Evolutionary conservation across 2,329 filamentous ascomycete genomes (phyloP), one percentile per base, ranked within the genome.

Genomic region (Neofusicoccum umdonicola): DNA sequence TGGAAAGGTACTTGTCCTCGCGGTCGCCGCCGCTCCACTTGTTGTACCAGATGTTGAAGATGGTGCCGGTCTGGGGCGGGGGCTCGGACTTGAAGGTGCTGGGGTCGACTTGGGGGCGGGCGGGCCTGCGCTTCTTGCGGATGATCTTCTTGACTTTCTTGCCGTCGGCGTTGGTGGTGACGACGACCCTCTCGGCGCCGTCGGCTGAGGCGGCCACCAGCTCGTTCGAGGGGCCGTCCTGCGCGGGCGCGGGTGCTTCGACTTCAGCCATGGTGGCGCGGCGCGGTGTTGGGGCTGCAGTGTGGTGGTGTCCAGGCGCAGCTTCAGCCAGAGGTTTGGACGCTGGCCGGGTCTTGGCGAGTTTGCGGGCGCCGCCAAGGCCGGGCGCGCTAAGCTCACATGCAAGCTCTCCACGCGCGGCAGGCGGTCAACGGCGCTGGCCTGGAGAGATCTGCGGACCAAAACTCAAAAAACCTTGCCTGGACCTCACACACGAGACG

Each of bases 1-100:
- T 90, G 41, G 90, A 92, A 3, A 93, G 85, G 73, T 94, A 93
- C 71, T 93, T 92, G 81, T 96, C 93, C 74, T 98, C 94, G 66
- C 93, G 87, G 78, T 99, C 95, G 73, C 95, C 95, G 69, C 95
- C 95, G 0, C 89, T 90, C 93, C 94, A 98, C 79, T 97, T 98
- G 82, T 97, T 97, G 81, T 97, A 97, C 94, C 93, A 97, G 73
- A 96, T 96, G 79, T 99, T 65, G 48, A 65, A 65, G 57, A 65
- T 65, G 0, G 92, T 96, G 62, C 95, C 95, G 0, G 94, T 98
- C 73, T 98, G 93, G 1, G 92, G 91, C 15, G 93, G 92, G 3
- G 91, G 90, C 71, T 97, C 92, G 39, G 89, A 89, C 71, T 90
- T 91, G 79, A 96, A 86, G 48, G 89, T 89, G 45, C 90, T 88